These are phyloP conservation scores for Suillus clintonianus DNA, from an alignment of 768 basidiomycete genomes.

Conservation along the genomic window DNA sequence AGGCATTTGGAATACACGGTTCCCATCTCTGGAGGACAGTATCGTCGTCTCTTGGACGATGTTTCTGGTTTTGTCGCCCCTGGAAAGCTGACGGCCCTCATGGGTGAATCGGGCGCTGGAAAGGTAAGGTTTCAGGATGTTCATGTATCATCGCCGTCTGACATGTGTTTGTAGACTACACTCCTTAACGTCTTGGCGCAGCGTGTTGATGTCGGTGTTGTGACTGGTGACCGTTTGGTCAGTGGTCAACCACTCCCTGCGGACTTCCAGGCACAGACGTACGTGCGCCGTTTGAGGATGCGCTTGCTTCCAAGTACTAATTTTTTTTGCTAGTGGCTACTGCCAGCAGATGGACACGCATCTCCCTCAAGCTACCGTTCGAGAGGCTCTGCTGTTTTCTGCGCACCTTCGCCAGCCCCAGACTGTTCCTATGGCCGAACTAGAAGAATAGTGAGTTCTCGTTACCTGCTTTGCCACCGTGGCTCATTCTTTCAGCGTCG, in stretches of 20 bases:
- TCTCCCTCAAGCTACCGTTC: conserved; percentile 78
- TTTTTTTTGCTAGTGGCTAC: conserved; percentile 22
- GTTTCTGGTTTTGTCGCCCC: conserved; percentile 83
- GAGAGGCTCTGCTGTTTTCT: conserved; percentile 84
- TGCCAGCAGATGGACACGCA: conserved; percentile 82
- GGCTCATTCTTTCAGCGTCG: conserved; percentile 38
- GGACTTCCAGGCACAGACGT: conserved; percentile 52
- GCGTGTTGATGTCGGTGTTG: conserved; percentile 69
- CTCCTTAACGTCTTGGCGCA: conserved; percentile 76
- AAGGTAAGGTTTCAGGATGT: conserved; percentile 19
- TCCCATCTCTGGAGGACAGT: conserved; percentile 59
- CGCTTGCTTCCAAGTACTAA: conserved; percentile 25
- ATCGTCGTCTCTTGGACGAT: conserved; percentile 64
- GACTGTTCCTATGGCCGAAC: conserved; percentile 66
- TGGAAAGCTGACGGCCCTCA: conserved; percentile 84
- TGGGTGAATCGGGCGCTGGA: conserved; percentile 85
- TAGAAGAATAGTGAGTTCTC: conserved; percentile 54
- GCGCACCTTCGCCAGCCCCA: conserved; percentile 82
- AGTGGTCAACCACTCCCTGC: conserved; percentile 62
- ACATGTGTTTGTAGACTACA: conserved; percentile 64
- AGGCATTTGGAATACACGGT: conserved; percentile 76
- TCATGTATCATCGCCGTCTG: conserved; percentile 11
- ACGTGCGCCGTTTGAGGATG: conserved; percentile 80
- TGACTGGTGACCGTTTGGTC: conserved; percentile 64
- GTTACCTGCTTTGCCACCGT: background rate